phyloP scores from a whole-genome alignment of 1,284 basidiomycete species.

The Pseudozyma sp. region DNA sequence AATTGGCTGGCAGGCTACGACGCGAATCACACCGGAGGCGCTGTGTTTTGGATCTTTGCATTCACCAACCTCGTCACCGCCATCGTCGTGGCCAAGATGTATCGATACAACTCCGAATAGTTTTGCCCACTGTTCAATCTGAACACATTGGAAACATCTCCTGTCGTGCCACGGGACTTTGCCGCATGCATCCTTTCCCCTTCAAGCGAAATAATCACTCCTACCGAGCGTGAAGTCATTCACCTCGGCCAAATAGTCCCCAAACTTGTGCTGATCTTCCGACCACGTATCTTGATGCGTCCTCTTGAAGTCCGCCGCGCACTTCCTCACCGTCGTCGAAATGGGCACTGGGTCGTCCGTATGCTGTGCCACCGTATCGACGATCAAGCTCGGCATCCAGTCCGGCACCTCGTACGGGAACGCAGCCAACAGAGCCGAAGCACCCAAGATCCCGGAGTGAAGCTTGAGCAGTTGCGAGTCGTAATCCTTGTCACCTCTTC shows the following conservation, averaged over 20 bases:
- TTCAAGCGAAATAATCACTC: conserved; percentile 64
- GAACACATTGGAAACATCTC: not conserved
- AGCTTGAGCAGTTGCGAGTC: conserved; percentile 79
- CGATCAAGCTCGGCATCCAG: conserved; percentile 83
- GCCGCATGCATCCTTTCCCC: too few species aligned
- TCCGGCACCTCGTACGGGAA: conserved; percentile 86
- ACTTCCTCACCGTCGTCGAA: conserved; percentile 86
- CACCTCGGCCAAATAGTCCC: conserved; percentile 71
- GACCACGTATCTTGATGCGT: conserved; percentile 80
- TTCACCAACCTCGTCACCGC: conserved; percentile 48
- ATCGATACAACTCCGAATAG: conserved; percentile 34
- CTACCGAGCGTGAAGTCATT: conserved; percentile 65
- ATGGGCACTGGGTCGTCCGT: conserved; percentile 91
- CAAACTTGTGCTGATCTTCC: conserved; percentile 88
- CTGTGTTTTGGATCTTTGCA: conserved; percentile 59
- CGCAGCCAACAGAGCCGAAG: conserved; percentile 81
- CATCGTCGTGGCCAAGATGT: conserved; percentile 41
- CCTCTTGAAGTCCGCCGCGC: conserved; percentile 88
- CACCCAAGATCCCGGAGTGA: conserved; percentile 89
- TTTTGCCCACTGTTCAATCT: not conserved
- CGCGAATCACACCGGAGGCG: conserved; percentile 49
- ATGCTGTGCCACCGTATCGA: conserved; percentile 76
- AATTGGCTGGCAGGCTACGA: conserved; percentile 73
- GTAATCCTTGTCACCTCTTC: conserved; percentile 75
- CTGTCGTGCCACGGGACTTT: too few species aligned